Conservation (phyloP, 2,329 filamentous ascomycete species). For the Trichoderma polysporum region DNA sequence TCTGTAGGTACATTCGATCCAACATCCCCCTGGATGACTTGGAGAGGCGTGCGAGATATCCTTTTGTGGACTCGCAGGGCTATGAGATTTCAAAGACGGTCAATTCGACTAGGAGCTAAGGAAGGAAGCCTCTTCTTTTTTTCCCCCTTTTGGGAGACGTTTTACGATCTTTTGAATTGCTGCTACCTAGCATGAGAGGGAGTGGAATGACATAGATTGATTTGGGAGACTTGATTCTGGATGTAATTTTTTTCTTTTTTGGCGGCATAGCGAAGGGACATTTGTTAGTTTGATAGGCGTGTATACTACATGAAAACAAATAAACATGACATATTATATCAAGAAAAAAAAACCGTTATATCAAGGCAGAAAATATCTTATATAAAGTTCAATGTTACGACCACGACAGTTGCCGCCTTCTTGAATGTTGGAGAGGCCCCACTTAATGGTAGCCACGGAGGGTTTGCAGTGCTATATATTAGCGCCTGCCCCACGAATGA, state of each 20-base stretch:
- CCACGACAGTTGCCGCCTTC: too few species aligned
- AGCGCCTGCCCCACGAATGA: neutral
- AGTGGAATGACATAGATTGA: neutral
- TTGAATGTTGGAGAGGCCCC: neutral
- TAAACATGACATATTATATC: neutral
- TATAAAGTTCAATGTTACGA: too few species aligned
- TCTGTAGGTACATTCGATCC: slow-evolving; percentile 76
- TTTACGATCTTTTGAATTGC: neutral
- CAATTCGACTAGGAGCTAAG: slow-evolving; percentile 34
- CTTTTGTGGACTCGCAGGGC: slow-evolving; percentile 59
- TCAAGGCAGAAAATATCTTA: neutral
- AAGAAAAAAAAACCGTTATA: neutral
- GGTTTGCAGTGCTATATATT: neutral
- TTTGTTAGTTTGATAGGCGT: neutral
- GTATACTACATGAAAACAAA: neutral
- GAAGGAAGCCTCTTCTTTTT: neutral
- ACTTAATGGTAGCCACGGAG: neutral
- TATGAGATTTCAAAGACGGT: slow-evolving; percentile 46
- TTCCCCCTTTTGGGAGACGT: neutral
- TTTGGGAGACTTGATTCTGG: neutral
- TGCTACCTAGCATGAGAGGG: neutral
- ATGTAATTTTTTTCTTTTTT: neutral
- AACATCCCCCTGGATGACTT: slow-evolving; percentile 79
- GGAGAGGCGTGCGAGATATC: slow-evolving; percentile 73
- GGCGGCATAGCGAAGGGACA: neutral